phyloP scores from a whole-genome alignment of 2,329 filamentous ascomycete species.

The Raffaelea arxii region DNA sequence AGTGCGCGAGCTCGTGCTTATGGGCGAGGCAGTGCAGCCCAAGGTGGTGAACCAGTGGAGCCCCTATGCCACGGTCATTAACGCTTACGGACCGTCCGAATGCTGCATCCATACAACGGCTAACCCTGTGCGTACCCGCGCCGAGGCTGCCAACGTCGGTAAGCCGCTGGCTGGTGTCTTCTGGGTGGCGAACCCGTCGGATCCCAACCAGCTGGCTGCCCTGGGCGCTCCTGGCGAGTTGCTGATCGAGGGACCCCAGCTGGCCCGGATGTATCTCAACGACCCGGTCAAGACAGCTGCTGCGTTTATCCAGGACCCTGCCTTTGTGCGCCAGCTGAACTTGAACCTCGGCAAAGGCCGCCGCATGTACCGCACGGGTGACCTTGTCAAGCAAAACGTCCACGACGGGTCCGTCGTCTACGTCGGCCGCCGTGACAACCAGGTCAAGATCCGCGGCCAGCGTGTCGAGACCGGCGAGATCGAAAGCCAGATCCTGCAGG shows the following conservation, averaged over 20 bases:
- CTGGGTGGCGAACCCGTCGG: conserved; percentile 28
- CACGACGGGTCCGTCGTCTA: conserved; percentile 35
- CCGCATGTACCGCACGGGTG: conserved; percentile 50
- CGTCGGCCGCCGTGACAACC: conserved; percentile 24
- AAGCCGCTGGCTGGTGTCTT: conserved; percentile 10
- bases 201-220: conserved; percentile 18
- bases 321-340: background rate
- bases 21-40: conserved; percentile 40
- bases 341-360: conserved; percentile 19
- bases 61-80: conserved; percentile 9
- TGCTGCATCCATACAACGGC: conserved; percentile 9
- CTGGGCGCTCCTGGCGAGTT: conserved; percentile 29
- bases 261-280: conserved; percentile 28
- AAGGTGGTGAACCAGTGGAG: conserved; percentile 16
- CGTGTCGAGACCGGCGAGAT: conserved; percentile 44
- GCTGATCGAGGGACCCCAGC: conserved; percentile 27
- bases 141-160: background rate
- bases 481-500: background rate
- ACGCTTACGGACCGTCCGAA: conserved; percentile 24
- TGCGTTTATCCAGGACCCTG: conserved; percentile 15
- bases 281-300: conserved; percentile 13
- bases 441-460: conserved; percentile 54
- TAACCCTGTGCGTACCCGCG: conserved; percentile 1
- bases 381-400: conserved; percentile 43
- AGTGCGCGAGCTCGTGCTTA: conserved; percentile 35